These are phyloP conservation scores for Kluyveromyces nonfermentans DNA, from an alignment of 805 yeast genomes.

Conservation along the genomic window DNA sequence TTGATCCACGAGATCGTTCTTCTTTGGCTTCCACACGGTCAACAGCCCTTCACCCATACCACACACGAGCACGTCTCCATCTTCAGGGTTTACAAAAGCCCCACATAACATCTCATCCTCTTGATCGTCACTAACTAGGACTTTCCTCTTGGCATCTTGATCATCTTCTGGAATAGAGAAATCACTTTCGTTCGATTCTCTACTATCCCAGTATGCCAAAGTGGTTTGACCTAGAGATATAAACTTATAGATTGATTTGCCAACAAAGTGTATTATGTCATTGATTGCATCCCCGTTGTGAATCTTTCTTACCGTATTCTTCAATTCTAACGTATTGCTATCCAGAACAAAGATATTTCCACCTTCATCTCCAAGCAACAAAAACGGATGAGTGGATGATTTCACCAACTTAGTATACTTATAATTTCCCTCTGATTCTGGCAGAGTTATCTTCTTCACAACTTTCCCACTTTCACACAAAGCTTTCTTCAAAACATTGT, in stretches of 20 bases:
- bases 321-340: constrained; percentile 41
- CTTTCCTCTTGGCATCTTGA: constrained; percentile 34
- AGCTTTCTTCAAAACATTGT: constrained; percentile 69
- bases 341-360: constrained; percentile 62
- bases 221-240: constrained; percentile 78
- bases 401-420: constrained; percentile 30
- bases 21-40: constrained; percentile 73
- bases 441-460: constrained; percentile 37
- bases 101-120: constrained; percentile 85
- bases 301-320: constrained; percentile 41
- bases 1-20: constrained; percentile 68
- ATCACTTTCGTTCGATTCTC: constrained; percentile 37
- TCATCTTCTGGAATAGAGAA: constrained; percentile 13
- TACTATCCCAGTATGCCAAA: constrained; percentile 63
- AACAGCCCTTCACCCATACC: constrained; percentile 89
- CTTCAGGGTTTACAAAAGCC: constrained; percentile 53
- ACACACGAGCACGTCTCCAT: constrained; percentile 57
- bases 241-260: constrained; percentile 61
- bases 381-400: constrained; percentile 30
- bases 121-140: constrained; percentile 73
- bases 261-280: constrained; percentile 59
- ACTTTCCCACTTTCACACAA: constrained; percentile 68
- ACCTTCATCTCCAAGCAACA: constrained; percentile 55
- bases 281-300: constrained; percentile 74
- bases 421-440: constrained; percentile 7